Evolutionary conservation across 495 filamentous ascomycete species (phyloP), one percentile per base, ranked within the genome.

Genomic region (Annulohypoxylon nitens): DNA sequence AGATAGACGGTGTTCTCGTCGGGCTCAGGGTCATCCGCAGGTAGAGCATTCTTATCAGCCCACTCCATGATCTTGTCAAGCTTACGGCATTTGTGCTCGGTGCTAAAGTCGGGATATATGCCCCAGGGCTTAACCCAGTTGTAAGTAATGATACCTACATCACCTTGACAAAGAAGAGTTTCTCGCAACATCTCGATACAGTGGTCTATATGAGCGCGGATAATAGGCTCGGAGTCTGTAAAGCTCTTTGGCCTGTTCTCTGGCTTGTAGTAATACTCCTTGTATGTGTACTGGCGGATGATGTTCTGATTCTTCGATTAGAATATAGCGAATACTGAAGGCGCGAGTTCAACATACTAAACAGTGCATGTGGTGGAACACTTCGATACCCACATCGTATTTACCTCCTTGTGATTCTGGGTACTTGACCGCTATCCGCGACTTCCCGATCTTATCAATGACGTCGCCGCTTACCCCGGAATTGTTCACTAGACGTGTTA

Each of bases 351-450:
- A 50, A 34, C 61, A 14, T 63, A 63, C 61, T 18, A 64, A 7
- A n/a, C 61, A 64, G 48, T 64, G 61, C 61, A 64, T 54, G 23
- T 64, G 61, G 9, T 64, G 61, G 61, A 64, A 64, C 10, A 64
- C 61, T 36, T 64, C 61, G 4, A 64, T 43, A 3, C 61, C 61
- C 7, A 64, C 34, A 54, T 64, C 48, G n/a, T 64, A 64, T 54
- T 54, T 33, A 1, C 61, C 61, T n/a, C 61, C 61, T 20, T 64
- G 48, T 16, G 61, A 64, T 30, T 64, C 61, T 0, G 61, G 61
- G 12, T 64, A 64, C 14, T 64, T 64, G 20, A 64, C 61, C 0
- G 61, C 48, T 16, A 54, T 11, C 12, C 61, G 61, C 11, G 47
- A 53, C 61, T 64, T 64, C 39, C 61, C 61, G 14, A 64, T 64